These are phyloP conservation scores for Reutealis trisperma DNA, from an alignment of 345 rosid species.

Conservation along the genomic window DNA sequence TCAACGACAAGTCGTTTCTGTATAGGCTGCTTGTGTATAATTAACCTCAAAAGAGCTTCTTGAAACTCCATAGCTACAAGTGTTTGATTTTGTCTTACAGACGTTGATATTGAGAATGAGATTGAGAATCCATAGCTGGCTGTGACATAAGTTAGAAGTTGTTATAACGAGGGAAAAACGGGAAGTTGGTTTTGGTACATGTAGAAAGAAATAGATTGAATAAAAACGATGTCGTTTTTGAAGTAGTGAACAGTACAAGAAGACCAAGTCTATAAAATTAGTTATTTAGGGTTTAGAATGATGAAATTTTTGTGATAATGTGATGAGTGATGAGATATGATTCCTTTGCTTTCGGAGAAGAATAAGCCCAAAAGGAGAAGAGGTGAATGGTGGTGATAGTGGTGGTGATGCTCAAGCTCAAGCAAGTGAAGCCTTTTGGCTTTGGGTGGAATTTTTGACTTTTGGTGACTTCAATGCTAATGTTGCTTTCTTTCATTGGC, in stretches of 20 bases:
- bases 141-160: too few relatives aligned
- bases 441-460: not conserved
- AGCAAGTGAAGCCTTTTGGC: not conserved
- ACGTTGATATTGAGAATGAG: too few relatives aligned
- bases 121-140: not conserved
- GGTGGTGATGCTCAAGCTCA: too few relatives aligned
- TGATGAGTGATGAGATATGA: not conserved
- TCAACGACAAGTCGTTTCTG: not conserved
- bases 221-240: not conserved
- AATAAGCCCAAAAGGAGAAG: not conserved
- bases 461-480: not conserved
- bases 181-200: not conserved
- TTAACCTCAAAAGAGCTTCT: slow-evolving; percentile 24
- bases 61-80: slow-evolving; percentile 26
- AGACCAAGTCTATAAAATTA: slow-evolving; percentile 2
- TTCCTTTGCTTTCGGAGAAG: slow-evolving; percentile 15
- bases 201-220: too few relatives aligned
- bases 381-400: too few relatives aligned
- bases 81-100: too few relatives aligned
- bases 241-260: not conserved
- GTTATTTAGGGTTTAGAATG: not conserved
- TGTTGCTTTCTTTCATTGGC: not conserved
- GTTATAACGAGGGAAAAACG: not conserved
- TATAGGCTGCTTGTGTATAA: not conserved
- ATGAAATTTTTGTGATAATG: not conserved